A percentile compares a stretch with the other conserved stretches of the same genome.
phyloP scores from a whole-genome alignment of 805 yeast genomes.

The Saturnispora mendoncae region DNA sequence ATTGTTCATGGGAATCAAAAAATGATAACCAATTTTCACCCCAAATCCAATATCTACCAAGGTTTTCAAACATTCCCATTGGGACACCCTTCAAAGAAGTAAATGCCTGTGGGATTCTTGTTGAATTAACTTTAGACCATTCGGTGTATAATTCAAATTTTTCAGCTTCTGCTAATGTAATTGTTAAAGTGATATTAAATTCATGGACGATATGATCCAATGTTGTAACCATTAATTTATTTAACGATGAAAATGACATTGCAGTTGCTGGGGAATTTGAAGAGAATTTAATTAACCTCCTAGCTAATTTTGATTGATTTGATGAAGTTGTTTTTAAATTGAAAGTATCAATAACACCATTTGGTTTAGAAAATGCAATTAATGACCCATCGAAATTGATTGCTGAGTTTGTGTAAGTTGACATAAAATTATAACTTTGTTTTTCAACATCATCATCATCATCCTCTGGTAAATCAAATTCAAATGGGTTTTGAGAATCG shows the following conservation, averaged over 20 bases:
- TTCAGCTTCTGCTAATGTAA: constrained; percentile 1
- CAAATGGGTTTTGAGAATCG: constrained; percentile 29
- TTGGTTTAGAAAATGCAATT: constrained; percentile 52
- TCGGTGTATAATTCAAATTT: constrained; percentile 39
- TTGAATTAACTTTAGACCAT: constrained; percentile 78
- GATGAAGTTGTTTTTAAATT: constrained; percentile 25
- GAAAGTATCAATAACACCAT: constrained; percentile 55
- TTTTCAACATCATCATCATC: neutral
- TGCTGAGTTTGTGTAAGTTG: constrained; percentile 44
- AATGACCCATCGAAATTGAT: constrained; percentile 36
- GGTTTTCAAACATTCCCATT: constrained; percentile 51
- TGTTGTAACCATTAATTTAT: constrained; percentile 53
- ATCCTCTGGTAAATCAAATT: constrained; percentile 26
- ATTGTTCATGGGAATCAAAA: constrained; percentile 42
- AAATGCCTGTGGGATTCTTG: constrained; percentile 61
- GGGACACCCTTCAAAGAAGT: constrained; percentile 54
- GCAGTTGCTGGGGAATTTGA: constrained; percentile 45
- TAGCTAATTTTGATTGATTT: constrained; percentile 10
- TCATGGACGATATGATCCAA: constrained; percentile 72
- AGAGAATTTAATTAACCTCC: constrained; percentile 48
- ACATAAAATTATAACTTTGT: constrained; percentile 26
- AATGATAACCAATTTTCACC: constrained; percentile 76
- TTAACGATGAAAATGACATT: constrained; percentile 40
- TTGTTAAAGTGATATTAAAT: constrained; percentile 34
- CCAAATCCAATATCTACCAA: constrained; percentile 66